Evolutionary conservation across 1,284 basidiomycete genomes (phyloP).

Genomic region (Pulchroboletus neoregius): DNA sequence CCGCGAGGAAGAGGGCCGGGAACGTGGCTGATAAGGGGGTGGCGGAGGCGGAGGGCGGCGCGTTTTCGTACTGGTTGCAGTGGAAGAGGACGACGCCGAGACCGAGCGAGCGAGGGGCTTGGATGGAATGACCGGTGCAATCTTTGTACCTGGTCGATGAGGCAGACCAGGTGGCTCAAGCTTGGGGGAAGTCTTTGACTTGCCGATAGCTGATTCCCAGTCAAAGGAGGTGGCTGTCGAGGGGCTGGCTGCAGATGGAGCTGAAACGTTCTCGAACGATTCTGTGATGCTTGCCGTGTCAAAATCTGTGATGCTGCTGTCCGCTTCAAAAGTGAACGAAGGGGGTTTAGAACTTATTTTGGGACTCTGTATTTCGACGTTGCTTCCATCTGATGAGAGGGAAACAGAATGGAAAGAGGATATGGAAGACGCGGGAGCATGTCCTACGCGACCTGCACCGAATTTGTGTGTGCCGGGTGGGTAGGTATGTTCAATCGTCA

Average conservation of each 20-base stretch:
- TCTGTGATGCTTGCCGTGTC: conserved; percentile 61
- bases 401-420: conserved; percentile 81
- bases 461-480: conserved; percentile 40
- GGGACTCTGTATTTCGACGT: conserved; percentile 35
- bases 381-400: conserved; percentile 61
- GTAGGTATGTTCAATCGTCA: conserved; percentile 55
- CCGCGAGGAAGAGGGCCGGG: conserved; percentile 31
- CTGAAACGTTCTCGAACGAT: conserved; percentile 67
- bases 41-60: conserved; percentile 36
- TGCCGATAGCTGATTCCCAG: conserved; percentile 42
- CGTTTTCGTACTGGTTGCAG: conserved; percentile 29
- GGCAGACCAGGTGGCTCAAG: conserved; percentile 53
- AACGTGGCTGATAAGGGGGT: conserved; percentile 32
- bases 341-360: conserved; percentile 27
- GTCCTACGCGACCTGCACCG: conserved; percentile 38
- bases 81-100: conserved; percentile 32
- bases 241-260: conserved; percentile 43
- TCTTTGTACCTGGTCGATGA: conserved; percentile 40
- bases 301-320: conserved; percentile 35
- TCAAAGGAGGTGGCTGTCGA: conserved; percentile 38
- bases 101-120: conserved; percentile 31
- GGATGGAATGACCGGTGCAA: conserved; percentile 28
- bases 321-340: conserved; percentile 46
- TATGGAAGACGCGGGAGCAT: conserved; percentile 64
- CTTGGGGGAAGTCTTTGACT: conserved; percentile 23